A percentile compares a stretch with the other conserved stretches of the same genome.
Evolutionary conservation across 2,329 filamentous ascomycete species (phyloP).

Genomic region (Cryphonectria radicalis): DNA sequence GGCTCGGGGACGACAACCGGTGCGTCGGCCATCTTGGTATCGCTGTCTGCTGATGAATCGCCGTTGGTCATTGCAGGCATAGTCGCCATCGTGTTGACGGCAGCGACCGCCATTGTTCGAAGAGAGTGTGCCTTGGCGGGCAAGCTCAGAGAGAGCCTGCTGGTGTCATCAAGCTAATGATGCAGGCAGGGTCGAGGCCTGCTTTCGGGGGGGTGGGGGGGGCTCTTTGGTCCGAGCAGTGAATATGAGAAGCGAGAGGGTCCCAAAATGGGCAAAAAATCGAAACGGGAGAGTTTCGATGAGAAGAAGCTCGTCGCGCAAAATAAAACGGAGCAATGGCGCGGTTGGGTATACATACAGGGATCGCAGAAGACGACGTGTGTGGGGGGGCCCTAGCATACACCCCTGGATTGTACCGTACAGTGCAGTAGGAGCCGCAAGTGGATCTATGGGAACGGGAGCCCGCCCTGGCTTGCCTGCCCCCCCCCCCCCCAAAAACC

Average conservation of each 20-base stretch:
- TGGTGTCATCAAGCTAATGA: not conserved
- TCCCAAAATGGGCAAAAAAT: not conserved
- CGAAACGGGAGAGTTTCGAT: not conserved
- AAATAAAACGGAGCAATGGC: not conserved
- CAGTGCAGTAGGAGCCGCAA: conserved; percentile 24
- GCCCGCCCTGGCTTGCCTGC: not conserved
- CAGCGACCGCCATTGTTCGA: conserved; percentile 24
- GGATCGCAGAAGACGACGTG: conserved; percentile 17
- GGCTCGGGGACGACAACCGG: conserved; percentile 20
- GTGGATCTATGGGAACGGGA: conserved; percentile 22
- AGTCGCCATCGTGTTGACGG: conserved; percentile 16
- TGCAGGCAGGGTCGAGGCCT: not conserved
- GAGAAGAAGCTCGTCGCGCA: conserved; percentile 2
- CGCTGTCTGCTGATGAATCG: conserved; percentile 18
- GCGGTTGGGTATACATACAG: conserved; percentile 20
- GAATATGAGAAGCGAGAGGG: not conserved
- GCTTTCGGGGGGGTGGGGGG: not conserved
- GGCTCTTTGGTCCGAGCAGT: not conserved
- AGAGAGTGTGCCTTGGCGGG: conserved; percentile 15
- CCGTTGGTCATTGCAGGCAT: conserved; percentile 12
- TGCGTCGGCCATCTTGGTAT: conserved; percentile 65
- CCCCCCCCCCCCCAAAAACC: not conserved
- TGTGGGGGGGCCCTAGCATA: conserved; percentile 9
- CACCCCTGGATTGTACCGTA: conserved; percentile 1
- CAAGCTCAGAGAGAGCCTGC: not conserved